Percentiles rank a stretch among this genome's conserved stretches.
phyloP scores from a whole-genome alignment of 1,139 yeast genomes.

The Geotrichum phurueaensis region DNA sequence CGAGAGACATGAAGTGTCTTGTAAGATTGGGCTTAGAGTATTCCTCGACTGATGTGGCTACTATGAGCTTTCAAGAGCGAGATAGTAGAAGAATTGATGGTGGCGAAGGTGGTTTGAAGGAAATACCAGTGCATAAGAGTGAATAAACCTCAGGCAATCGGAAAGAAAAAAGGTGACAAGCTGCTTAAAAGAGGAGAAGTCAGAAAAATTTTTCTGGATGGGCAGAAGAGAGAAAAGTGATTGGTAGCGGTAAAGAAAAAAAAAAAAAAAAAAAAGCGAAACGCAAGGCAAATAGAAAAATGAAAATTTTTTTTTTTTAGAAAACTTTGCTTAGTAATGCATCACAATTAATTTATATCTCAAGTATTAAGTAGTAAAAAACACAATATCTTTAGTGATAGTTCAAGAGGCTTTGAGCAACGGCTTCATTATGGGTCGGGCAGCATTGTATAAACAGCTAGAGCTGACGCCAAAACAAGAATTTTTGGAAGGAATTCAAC shows the following conservation, averaged over 20 bases:
- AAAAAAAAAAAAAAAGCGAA: background rate
- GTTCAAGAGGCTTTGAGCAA: background rate
- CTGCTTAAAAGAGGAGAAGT: background rate
- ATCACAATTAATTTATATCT: too few species aligned
- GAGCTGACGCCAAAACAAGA: background rate
- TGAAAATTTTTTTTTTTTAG: too few species aligned
- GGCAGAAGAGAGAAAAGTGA: background rate
- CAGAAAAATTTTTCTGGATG: background rate
- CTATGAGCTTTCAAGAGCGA: constrained; percentile 12
- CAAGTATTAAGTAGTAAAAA: background rate
- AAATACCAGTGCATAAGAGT: constrained; percentile 14
- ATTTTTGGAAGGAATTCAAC: background rate
- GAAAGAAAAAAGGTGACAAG: background rate
- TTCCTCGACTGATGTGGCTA: constrained; percentile 13
- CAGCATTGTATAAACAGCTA: background rate
- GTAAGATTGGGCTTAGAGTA: constrained; percentile 2
- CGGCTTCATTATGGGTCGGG: background rate
- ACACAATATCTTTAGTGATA: too few species aligned
- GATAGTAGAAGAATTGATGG: constrained; percentile 9
- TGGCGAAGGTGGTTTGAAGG: background rate
- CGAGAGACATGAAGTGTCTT: background rate
- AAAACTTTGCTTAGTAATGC: background rate
- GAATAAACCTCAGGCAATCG: background rate
- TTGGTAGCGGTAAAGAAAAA: background rate
- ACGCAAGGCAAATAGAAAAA: background rate